These are phyloP conservation scores for Cyclaneusma minus DNA, from an alignment of 2,329 filamentous ascomycete species.

Conservation along the genomic window DNA sequence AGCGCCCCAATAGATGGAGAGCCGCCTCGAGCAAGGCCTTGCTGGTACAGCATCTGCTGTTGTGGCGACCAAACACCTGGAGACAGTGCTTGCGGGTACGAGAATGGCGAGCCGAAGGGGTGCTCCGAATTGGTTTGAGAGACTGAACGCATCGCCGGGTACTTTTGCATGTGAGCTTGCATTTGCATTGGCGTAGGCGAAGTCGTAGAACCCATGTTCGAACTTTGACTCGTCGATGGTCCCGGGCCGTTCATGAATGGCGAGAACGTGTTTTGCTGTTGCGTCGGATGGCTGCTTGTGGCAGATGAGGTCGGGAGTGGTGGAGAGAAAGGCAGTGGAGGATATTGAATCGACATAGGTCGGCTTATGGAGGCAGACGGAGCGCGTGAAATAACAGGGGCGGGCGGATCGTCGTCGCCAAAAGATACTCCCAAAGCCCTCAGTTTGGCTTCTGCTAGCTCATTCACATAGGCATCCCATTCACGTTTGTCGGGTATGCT, in stretches of 20 bases:
- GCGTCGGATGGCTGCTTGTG: constrained; percentile 47
- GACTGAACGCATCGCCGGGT: constrained; percentile 58
- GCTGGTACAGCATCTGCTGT: constrained; percentile 33
- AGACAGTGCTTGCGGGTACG: constrained; percentile 47
- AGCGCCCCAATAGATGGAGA: constrained; percentile 48
- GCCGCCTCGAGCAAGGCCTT: constrained; percentile 36
- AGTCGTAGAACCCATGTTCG: constrained; percentile 45
- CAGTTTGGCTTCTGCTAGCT: constrained; percentile 80
- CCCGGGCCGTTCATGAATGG: constrained; percentile 43
- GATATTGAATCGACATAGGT: constrained; percentile 59
- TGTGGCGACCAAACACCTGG: constrained; percentile 42
- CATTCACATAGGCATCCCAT: constrained; percentile 68
- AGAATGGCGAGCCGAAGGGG: constrained; percentile 50
- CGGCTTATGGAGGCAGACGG: constrained; percentile 44
- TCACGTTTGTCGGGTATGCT: constrained; percentile 40
- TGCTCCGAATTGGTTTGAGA: constrained; percentile 43
- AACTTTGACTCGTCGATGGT: constrained; percentile 45
- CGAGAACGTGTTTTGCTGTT: constrained; percentile 38
- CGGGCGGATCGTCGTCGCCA: constrained; percentile 52
- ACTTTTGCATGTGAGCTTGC: constrained; percentile 37
- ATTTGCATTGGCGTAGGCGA: constrained; percentile 65
- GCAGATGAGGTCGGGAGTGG: constrained; percentile 68
- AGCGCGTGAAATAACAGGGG: constrained; percentile 51
- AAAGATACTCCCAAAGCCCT: constrained; percentile 78
- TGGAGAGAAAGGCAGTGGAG: constrained; percentile 67